phyloP scores from a whole-genome alignment of 176 grass and related monocot species.

The Chloris gayana region DNA sequence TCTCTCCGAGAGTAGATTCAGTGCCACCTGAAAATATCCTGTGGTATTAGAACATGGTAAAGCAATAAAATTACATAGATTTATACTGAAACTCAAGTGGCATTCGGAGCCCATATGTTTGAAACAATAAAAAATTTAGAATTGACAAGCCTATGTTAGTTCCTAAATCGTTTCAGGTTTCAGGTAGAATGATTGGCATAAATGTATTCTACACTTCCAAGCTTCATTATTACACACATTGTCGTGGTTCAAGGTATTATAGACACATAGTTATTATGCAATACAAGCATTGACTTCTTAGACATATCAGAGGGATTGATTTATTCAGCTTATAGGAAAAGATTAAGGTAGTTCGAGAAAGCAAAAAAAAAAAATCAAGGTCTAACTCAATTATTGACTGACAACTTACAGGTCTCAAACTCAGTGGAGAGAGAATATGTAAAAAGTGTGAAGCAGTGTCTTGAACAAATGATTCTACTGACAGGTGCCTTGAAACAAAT shows the following conservation, averaged over 20 bases:
- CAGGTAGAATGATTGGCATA: conserved; percentile 10
- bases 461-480: conserved; percentile 76
- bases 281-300: conserved; percentile 17
- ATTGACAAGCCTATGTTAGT: conserved; percentile 18
- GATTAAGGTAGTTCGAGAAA: conserved; percentile 4
- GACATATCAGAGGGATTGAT: conserved; percentile 23
- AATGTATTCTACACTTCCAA: conserved; percentile 23
- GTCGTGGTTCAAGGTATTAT: not conserved
- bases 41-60: conserved; percentile 35
- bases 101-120: conserved; percentile 20
- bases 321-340: not conserved
- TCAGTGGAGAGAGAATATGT: conserved; percentile 81
- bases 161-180: conserved; percentile 29
- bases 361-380: conserved; percentile 9
- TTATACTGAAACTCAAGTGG: not conserved
- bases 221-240: not conserved
- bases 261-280: conserved; percentile 12
- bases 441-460: conserved; percentile 79
- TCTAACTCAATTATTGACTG: conserved; percentile 27
- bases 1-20: conserved; percentile 81
- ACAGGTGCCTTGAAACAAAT: conserved; percentile 86
- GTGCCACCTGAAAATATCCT: conserved; percentile 62
- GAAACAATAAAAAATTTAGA: conserved; percentile 1
- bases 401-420: conserved; percentile 83
- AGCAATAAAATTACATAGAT: conserved; percentile 2